Evolutionary conservation across 192 early-diverging fungal genomes (phyloP).

Genomic region (Entophlyctis luteolus): DNA sequence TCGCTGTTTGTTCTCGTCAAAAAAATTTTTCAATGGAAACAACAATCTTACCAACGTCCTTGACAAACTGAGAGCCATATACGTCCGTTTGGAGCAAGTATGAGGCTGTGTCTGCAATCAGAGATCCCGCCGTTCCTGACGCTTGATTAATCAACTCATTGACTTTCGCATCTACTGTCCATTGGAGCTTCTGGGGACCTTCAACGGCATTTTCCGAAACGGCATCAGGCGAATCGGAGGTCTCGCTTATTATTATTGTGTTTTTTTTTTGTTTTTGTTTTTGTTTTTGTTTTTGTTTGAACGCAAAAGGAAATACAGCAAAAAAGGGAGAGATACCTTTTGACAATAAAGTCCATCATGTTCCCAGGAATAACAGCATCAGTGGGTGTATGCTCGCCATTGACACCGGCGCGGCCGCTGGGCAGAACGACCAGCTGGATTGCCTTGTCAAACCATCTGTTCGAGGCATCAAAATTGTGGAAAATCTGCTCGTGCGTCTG

Average conservation of each 20-base stretch:
- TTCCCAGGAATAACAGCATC: constrained; percentile 86
- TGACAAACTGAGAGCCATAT: constrained; percentile 84
- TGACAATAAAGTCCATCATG: constrained; percentile 69
- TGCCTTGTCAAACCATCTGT: constrained; percentile 97
- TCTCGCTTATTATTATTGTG: background rate
- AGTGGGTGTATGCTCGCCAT: constrained; percentile 92
- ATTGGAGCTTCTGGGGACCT: constrained; percentile 64
- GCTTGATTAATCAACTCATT: constrained; percentile 59
- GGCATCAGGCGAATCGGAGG: constrained; percentile 18
- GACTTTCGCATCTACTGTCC: constrained; percentile 60
- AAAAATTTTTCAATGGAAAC: background rate
- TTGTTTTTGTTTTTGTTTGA: background rate
- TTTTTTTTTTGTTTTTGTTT: background rate
- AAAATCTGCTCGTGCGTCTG: constrained; percentile 67
- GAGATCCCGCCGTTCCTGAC: constrained; percentile 52
- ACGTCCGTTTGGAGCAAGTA: constrained; percentile 63
- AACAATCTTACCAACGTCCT: constrained; percentile 50
- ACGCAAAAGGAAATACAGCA: background rate
- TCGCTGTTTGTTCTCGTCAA: constrained; percentile 42
- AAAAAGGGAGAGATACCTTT: constrained; percentile 45
- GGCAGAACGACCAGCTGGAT: constrained; percentile 80
- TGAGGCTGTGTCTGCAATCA: constrained; percentile 64
- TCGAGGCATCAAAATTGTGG: constrained; percentile 71
- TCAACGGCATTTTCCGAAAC: constrained; percentile 29
- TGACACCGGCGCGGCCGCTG: constrained; percentile 84